Base-by-base conservation (phyloP, 768 basidiomycete species). In the Boletus bicolor region DNA sequence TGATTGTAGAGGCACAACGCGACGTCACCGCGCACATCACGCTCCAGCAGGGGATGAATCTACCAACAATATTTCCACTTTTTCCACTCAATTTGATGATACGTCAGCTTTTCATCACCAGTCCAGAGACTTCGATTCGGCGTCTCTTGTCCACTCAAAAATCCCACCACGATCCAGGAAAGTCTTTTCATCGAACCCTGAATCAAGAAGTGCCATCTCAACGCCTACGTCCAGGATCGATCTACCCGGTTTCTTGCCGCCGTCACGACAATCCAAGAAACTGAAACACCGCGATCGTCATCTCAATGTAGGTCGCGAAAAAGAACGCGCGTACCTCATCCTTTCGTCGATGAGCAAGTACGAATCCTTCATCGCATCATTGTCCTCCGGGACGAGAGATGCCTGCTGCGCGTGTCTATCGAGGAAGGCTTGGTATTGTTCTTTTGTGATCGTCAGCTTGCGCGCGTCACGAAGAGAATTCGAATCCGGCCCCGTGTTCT, bases 361-460 rank as follows among this genome's bases (percentile, higher is more conserved):
- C 1, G 74, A 75, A 49, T 73, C 73, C 49, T 68, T 70, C 73
- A 76, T 76, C 5, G 69, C 55, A 4, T 72, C 64, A 49, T 76
- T 76, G 53, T 68, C 63, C 51, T 76, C 76, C 0, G 69, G 70
- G 17, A 76, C 70, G 17, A 76, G 70, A 34, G 59, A 68, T 5
- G 36, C 14, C 38, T 70, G 68, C 0, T 24, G 36, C 26, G 41
- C 38, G 53, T 75, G 75, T 32, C 72, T 60, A 9, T 63, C 65
- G 19, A 75, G 54, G 53, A 76, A 76, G 5, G 67, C 55, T 44
- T 69, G 42, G 52, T 73, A 73, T 53, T 76, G 68, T 36, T 71
- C 65, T 4, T 56, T 48, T n/a, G 64, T 72, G 28, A 74, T 65
- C 2, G 61, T 60, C 28, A 75, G 55, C 34, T 64, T 30, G 38